Percentiles rank a stretch among this genome's conserved stretches.
Conservation (phyloP, 1,284 basidiomycete genomes). For the Marasmius tenuissimus region DNA sequence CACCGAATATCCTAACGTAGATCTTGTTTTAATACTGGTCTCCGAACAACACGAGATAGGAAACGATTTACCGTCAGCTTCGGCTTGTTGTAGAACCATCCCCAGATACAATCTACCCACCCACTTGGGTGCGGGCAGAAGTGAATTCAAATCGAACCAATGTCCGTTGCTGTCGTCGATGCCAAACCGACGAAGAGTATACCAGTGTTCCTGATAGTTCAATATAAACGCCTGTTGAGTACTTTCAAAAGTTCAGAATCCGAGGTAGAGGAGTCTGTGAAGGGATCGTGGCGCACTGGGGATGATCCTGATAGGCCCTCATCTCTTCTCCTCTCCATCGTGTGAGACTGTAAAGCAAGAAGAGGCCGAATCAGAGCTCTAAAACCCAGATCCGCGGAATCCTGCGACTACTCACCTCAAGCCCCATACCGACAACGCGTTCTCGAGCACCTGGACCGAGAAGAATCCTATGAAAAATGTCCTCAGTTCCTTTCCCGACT, state of each 20-base stretch:
- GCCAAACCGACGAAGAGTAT: constrained; percentile 84
- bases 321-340: constrained; percentile 87
- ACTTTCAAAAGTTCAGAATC: constrained; percentile 37
- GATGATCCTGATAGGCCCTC: constrained; percentile 71
- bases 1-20: constrained; percentile 77
- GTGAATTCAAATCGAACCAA: constrained; percentile 94
- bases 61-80: constrained; percentile 63
- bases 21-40: neutral
- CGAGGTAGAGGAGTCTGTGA: constrained; percentile 1
- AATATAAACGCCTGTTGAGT: constrained; percentile 87
- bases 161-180: constrained; percentile 52
- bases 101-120: constrained; percentile 81
- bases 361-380: constrained; percentile 7
- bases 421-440: constrained; percentile 82
- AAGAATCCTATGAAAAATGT: constrained; percentile 68
- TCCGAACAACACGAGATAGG: neutral
- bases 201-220: constrained; percentile 89
- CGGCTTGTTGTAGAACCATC: constrained; percentile 87
- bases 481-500: neutral
- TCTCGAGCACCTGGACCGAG: constrained; percentile 80
- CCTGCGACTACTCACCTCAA: constrained; percentile 53
- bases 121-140: constrained; percentile 73
- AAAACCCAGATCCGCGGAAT: constrained; percentile 5
- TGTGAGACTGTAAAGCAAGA: constrained; percentile 47
- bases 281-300: constrained; percentile 59